Evolutionary conservation across 2,329 filamentous ascomycete genomes (phyloP).

Genomic region (Pseudogymnoascus sp.): DNA sequence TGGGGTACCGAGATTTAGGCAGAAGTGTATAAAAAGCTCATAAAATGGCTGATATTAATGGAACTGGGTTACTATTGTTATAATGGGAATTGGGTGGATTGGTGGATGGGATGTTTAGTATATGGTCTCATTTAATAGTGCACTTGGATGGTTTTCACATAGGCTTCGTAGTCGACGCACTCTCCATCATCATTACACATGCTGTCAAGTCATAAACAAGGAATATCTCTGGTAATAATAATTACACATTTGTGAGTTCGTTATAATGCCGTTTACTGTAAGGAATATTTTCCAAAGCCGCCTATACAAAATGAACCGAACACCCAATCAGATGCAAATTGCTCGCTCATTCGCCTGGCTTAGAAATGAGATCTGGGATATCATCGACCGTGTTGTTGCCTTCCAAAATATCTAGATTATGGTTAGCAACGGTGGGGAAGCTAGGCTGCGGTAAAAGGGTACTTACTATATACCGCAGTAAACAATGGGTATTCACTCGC

Average conservation of each 20-base stretch:
- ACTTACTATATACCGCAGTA: conserved; percentile 62
- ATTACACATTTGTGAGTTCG: background rate
- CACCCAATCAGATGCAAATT: background rate
- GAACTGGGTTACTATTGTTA: background rate
- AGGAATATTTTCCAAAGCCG: conserved; percentile 1
- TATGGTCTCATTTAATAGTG: background rate
- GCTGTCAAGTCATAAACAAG: background rate
- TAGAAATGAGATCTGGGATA: conserved; percentile 58
- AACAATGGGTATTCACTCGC: conserved; percentile 87
- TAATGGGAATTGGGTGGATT: background rate
- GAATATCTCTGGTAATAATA: background rate
- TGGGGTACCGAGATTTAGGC: background rate
- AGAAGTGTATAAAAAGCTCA: background rate
- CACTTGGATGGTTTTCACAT: background rate
- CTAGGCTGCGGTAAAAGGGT: background rate
- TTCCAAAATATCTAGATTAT: conserved; percentile 56
- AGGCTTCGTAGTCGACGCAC: background rate
- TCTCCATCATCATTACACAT: background rate
- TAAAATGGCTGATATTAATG: background rate
- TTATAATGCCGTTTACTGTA: background rate
- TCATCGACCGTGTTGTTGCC: conserved; percentile 70
- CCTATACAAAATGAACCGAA: background rate
- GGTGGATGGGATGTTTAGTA: background rate
- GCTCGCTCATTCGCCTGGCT: conserved; percentile 3
- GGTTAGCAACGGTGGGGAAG: background rate